Evolutionary conservation across 2,329 filamentous ascomycete genomes (phyloP).

Genomic region (Nectriaceae sp.): DNA sequence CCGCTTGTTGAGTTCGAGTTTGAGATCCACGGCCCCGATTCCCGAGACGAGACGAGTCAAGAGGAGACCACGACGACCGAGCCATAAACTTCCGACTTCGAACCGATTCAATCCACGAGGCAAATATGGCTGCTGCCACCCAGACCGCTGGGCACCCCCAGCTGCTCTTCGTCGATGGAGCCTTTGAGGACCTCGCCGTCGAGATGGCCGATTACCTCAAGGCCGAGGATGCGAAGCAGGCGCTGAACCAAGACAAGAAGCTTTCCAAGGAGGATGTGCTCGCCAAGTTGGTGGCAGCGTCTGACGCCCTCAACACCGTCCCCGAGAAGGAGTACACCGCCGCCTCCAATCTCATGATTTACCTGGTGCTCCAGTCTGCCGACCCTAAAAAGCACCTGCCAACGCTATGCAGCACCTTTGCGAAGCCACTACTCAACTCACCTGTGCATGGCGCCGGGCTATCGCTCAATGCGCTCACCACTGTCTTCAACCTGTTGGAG

Average conservation of each 20-base stretch:
- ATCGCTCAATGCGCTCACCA: slow-evolving; percentile 87
- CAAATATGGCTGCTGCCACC: slow-evolving; percentile 31
- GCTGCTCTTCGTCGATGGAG: slow-evolving; percentile 82
- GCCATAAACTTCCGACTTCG: background rate
- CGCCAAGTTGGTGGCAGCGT: slow-evolving; percentile 84
- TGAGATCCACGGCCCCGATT: slow-evolving; percentile 22
- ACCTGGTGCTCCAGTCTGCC: slow-evolving; percentile 85
- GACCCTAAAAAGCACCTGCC: slow-evolving; percentile 85
- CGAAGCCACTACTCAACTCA: slow-evolving; percentile 82
- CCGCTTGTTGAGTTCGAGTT: slow-evolving; percentile 28
- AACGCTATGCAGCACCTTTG: slow-evolving; percentile 85
- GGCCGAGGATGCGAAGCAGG: slow-evolving; percentile 74
- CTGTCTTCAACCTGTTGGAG: slow-evolving; percentile 92
- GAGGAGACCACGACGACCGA: slow-evolving; percentile 21
- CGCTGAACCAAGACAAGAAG: slow-evolving; percentile 71
- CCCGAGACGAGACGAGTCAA: slow-evolving; percentile 18
- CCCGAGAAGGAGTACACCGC: slow-evolving; percentile 97
- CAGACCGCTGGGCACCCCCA: slow-evolving; percentile 54
- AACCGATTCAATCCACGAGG: slow-evolving; percentile 16
- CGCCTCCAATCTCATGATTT: slow-evolving; percentile 94
- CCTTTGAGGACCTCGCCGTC: slow-evolving; percentile 87
- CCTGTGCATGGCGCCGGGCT: slow-evolving; percentile 82
- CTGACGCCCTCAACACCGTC: slow-evolving; percentile 74
- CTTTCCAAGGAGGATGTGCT: slow-evolving; percentile 76
- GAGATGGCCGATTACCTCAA: slow-evolving; percentile 96